Evolutionary conservation across 768 basidiomycete genomes (phyloP).

Genomic region (Bullera alba): DNA sequence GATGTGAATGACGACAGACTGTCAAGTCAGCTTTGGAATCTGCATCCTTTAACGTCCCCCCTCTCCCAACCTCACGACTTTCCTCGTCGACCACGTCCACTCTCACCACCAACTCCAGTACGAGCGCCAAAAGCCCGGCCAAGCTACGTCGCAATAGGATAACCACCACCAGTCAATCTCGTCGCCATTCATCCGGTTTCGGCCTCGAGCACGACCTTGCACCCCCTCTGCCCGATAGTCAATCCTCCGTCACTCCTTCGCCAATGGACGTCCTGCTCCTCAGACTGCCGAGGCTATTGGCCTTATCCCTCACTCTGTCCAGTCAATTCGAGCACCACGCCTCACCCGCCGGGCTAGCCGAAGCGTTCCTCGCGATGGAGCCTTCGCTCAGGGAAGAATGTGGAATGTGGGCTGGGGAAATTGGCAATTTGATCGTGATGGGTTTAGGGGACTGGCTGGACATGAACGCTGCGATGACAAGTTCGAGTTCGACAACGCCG

Average conservation of each 20-base stretch:
- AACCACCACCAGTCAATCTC: background rate
- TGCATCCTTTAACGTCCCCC: background rate
- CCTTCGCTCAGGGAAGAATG: slow-evolving; percentile 15
- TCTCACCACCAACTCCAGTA: too few species aligned
- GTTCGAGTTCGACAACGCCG: too few species aligned
- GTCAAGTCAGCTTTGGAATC: slow-evolving; percentile 1
- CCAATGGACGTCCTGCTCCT: slow-evolving; percentile 5
- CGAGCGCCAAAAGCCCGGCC: background rate
- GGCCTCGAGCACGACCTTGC: background rate
- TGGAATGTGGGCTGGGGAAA: slow-evolving; percentile 21
- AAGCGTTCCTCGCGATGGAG: slow-evolving; percentile 28
- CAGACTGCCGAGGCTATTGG: slow-evolving; percentile 23
- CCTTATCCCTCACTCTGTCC: slow-evolving; percentile 22
- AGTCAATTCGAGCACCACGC: slow-evolving; percentile 31
- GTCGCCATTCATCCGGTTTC: background rate
- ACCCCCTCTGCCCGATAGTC: background rate
- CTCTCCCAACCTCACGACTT: background rate
- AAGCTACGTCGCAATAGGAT: slow-evolving; percentile 2
- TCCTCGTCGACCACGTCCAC: too few species aligned
- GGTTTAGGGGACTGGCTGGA: slow-evolving; percentile 14
- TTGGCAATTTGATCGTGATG: slow-evolving; percentile 20
- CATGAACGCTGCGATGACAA: too few species aligned
- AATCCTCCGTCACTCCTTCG: slow-evolving; percentile 1
- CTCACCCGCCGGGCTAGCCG: slow-evolving; percentile 26
- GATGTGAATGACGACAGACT: slow-evolving; percentile 4